Evolutionary conservation across 176 grass and related monocot genomes (phyloP).

Genomic region (Metroxylon sagu): DNA sequence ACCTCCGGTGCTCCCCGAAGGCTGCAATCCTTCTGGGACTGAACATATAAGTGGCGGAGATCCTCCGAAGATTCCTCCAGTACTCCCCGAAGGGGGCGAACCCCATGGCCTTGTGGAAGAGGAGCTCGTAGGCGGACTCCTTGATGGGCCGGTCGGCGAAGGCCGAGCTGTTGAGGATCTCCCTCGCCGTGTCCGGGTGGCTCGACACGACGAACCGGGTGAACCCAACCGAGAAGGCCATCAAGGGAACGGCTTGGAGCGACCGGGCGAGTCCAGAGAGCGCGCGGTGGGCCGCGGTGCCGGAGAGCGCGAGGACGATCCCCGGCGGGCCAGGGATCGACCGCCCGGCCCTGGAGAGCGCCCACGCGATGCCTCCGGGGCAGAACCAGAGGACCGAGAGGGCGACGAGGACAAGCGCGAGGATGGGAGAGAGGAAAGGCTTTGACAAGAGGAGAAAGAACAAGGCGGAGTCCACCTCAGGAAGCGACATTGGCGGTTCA

Average conservation of each 20-base stretch:
- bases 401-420: conserved; percentile 27
- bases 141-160: conserved; percentile 74
- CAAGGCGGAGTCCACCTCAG: conserved; percentile 10
- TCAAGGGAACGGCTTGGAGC: conserved; percentile 26
- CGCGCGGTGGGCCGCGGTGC: conserved; percentile 32
- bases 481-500: too few relatives aligned
- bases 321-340: conserved; percentile 27
- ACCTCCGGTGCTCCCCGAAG: conserved; percentile 9
- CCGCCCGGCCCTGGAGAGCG: conserved; percentile 7
- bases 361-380: conserved; percentile 52
- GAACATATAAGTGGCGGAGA: conserved; percentile 46
- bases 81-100: conserved; percentile 62
- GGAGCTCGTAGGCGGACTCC: conserved; percentile 54
- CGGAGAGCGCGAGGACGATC: conserved; percentile 27
- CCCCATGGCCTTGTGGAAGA: conserved; percentile 89
- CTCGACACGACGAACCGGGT: conserved; percentile 69
- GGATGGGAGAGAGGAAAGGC: conserved; percentile 28
- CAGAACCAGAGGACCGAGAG: conserved; percentile 28
- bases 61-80: conserved; percentile 56
- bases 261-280: conserved; percentile 30
- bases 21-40: conserved; percentile 42
- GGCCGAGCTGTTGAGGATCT: conserved; percentile 52
- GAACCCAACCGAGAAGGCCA: conserved; percentile 72
- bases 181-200: conserved; percentile 50
- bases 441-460: conserved; percentile 12